phyloP scores from a whole-genome alignment of 441 rosid genomes.

The Bruguiera hainesii region DNA sequence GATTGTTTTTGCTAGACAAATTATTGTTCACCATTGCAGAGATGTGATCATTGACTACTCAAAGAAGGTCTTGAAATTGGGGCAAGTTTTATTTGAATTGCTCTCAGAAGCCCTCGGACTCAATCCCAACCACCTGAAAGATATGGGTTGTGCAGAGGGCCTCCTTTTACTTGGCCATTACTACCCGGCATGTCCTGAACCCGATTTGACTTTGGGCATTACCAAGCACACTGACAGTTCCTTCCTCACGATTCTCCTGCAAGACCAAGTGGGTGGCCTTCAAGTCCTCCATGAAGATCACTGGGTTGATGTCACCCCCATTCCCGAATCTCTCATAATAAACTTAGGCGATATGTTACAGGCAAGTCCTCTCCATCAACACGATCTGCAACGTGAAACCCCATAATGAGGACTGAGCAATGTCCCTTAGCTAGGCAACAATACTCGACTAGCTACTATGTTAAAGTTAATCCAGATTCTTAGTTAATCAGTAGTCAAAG shows the following conservation, averaged over 20 bases:
- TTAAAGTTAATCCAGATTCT: not conserved
- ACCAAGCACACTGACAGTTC: conserved; percentile 20
- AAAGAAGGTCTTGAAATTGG: conserved; percentile 20
- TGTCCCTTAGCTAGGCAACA: too few relatives aligned
- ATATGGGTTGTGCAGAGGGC: conserved; percentile 23
- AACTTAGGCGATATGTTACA: conserved; percentile 33
- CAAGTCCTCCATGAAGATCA: conserved; percentile 15
- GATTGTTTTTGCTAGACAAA: too few relatives aligned
- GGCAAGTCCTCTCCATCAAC: conserved; percentile 16
- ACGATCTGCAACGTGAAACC: too few relatives aligned
- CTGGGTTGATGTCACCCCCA: conserved; percentile 23
- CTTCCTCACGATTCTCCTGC: conserved; percentile 29
- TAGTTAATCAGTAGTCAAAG: too few relatives aligned
- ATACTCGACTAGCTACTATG: not conserved
- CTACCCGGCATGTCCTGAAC: conserved; percentile 27
- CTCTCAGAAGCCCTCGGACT: conserved; percentile 27
- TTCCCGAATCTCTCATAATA: conserved; percentile 23
- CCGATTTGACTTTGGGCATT: conserved; percentile 21
- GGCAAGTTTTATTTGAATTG: conserved; percentile 9
- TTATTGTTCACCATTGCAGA: not conserved
- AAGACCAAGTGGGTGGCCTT: conserved; percentile 29
- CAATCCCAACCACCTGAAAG: conserved; percentile 17
- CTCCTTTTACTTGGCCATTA: conserved; percentile 21
- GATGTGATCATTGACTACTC: conserved; percentile 17
- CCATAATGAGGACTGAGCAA: too few relatives aligned